phyloP scores from a whole-genome alignment of 805 yeast genomes.

The Saturnispora bothae region DNA sequence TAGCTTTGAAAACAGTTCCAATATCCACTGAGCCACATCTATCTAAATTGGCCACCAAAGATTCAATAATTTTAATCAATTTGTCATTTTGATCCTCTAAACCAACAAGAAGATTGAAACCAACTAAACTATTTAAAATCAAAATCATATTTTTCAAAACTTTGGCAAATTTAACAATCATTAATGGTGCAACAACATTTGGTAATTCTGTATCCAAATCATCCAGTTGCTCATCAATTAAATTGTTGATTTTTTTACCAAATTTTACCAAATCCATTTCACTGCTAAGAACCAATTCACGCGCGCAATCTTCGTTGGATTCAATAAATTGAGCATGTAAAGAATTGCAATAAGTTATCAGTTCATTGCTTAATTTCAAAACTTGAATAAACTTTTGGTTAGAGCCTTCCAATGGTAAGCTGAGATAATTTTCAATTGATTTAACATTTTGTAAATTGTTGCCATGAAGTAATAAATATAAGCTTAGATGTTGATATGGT shows the following conservation, averaged over 20 bases:
- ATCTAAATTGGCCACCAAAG: slow-evolving; percentile 11
- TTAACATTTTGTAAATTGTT: slow-evolving; percentile 13
- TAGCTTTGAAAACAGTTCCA: neutral
- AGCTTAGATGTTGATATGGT: slow-evolving; percentile 20
- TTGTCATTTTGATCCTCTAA: slow-evolving; percentile 10
- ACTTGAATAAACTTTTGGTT: slow-evolving; percentile 21
- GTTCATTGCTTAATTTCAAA: slow-evolving; percentile 18
- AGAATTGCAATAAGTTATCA: slow-evolving; percentile 11
- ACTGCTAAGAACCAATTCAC: slow-evolving; percentile 19
- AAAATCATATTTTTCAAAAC: slow-evolving; percentile 17
- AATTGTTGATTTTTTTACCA: slow-evolving; percentile 20
- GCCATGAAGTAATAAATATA: slow-evolving; percentile 17
- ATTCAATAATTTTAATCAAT: slow-evolving; percentile 18
- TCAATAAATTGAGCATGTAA: slow-evolving; percentile 6
- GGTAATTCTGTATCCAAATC: slow-evolving; percentile 21
- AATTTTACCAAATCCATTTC: slow-evolving; percentile 24
- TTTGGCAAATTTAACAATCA: slow-evolving; percentile 14
- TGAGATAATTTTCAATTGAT: slow-evolving; percentile 11
- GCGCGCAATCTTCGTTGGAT: neutral
- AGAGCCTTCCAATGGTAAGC: slow-evolving; percentile 13
- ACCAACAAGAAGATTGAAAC: neutral
- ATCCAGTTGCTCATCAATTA: slow-evolving; percentile 24
- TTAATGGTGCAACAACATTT: slow-evolving; percentile 19
- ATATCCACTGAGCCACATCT: slow-evolving; percentile 9
- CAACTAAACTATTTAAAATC: slow-evolving; percentile 13